A percentile compares a stretch with the other conserved stretches of the same genome.
Conservation (phyloP, 73 alveolate species). For the Stentor roeselii region DNA sequence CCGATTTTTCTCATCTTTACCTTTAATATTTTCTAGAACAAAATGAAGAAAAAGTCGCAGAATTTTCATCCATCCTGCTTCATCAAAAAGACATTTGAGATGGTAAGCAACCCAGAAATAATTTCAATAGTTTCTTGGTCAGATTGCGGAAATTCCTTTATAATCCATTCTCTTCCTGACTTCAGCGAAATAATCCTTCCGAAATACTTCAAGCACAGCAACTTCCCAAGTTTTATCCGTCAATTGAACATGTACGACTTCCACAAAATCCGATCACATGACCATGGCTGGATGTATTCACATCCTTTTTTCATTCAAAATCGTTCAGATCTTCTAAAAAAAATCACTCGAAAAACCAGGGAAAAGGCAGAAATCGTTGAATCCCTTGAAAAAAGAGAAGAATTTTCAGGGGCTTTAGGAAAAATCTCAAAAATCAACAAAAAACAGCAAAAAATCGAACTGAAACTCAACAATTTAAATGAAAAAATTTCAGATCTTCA, state of each 20-base stretch:
- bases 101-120: too few species aligned
- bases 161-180: slow-evolving; percentile 38
- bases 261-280: slow-evolving; percentile 62
- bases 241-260: slow-evolving; percentile 77
- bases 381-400: not conserved
- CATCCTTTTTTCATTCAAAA: too few species aligned
- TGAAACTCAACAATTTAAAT: too few species aligned
- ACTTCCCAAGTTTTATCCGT: slow-evolving; percentile 64
- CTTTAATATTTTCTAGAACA: too few species aligned
- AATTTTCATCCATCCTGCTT: too few species aligned
- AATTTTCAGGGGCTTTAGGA: not conserved
- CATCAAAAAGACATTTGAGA: too few species aligned
- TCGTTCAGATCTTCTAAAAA: too few species aligned
- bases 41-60: too few species aligned
- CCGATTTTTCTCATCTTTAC: too few species aligned
- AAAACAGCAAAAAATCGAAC: not conserved
- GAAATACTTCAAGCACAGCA: slow-evolving; percentile 58
- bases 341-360: not conserved
- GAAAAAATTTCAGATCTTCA: not conserved
- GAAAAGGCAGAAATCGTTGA: not conserved
- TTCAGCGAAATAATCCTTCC: slow-evolving; percentile 55
- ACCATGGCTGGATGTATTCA: too few species aligned
- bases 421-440: not conserved
- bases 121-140: slow-evolving; percentile 57
- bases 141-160: slow-evolving; percentile 50